These are phyloP conservation scores for Millerago galiae DNA, from an alignment of 805 yeast genomes.

Conservation along the genomic window DNA sequence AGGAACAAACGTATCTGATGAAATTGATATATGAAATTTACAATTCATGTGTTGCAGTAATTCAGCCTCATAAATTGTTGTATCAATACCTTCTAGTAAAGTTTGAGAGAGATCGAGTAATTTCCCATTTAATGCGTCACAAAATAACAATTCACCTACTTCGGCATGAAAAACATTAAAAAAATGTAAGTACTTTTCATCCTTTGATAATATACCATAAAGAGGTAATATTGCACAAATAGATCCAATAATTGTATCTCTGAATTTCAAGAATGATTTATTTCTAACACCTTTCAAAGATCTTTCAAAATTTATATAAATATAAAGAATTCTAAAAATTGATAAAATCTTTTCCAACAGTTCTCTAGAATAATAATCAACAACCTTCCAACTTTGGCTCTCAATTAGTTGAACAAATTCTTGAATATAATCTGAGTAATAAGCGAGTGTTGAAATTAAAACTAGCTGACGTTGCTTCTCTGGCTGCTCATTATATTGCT, in stretches of 20 bases:
- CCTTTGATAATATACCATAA: slow-evolving; percentile 13
- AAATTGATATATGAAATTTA: slow-evolving; percentile 60
- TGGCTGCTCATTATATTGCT: slow-evolving; percentile 19
- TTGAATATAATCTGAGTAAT: slow-evolving; percentile 44
- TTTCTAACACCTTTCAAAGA: slow-evolving; percentile 3
- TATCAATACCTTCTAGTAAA: slow-evolving; percentile 38
- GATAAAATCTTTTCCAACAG: slow-evolving; percentile 22
- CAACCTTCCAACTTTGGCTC: slow-evolving; percentile 30
- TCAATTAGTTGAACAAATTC: slow-evolving; percentile 28
- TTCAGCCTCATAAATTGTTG: slow-evolving; percentile 52
- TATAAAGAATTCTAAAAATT: slow-evolving; percentile 38
- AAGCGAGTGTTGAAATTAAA: slow-evolving; percentile 45
- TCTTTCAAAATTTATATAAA: slow-evolving; percentile 30
- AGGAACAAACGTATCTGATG: slow-evolving; percentile 55
- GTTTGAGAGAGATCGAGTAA: slow-evolving; percentile 57
- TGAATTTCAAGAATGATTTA: slow-evolving; percentile 16
- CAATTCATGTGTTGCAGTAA: slow-evolving; percentile 75
- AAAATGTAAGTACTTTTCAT: slow-evolving; percentile 34
- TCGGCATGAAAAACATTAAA: slow-evolving; percentile 64
- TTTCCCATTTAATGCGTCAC: slow-evolving; percentile 57
- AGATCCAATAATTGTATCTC: slow-evolving; percentile 37
- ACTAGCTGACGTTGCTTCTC: slow-evolving; percentile 32
- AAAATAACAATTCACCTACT: slow-evolving; percentile 61
- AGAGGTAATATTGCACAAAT: slow-evolving; percentile 34
- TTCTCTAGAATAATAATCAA: background rate